These are phyloP conservation scores for Hyphodiscus sp. DNA, from an alignment of 2,329 filamentous ascomycete species.

Conservation along the genomic window DNA sequence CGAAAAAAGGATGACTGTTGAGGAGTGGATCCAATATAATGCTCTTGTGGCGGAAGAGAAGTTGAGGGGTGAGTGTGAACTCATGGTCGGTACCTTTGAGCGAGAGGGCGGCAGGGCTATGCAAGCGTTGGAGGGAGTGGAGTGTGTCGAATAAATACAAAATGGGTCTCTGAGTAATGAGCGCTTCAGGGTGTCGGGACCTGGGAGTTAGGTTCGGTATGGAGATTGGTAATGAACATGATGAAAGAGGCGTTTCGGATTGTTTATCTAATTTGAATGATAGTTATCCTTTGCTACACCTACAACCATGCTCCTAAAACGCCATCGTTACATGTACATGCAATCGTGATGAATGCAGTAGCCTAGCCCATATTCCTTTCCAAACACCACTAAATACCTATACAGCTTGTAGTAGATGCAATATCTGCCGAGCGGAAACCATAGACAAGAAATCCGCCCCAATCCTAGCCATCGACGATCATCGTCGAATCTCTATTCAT, in stretches of 20 bases:
- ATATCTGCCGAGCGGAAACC: not conserved
- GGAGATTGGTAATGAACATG: conserved; percentile 1
- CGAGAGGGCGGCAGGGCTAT: conserved; percentile 74
- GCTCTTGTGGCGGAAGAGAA: conserved; percentile 74
- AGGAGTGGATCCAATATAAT: conserved; percentile 84
- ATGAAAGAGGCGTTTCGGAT: conserved; percentile 4
- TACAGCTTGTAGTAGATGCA: not conserved
- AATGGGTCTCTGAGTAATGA: not conserved
- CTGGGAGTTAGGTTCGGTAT: no score
- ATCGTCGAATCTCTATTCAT: conserved; percentile 25
- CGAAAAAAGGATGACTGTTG: conserved; percentile 86
- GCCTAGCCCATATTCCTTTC: not conserved
- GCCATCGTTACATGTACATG: not conserved
- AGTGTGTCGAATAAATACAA: conserved; percentile 18
- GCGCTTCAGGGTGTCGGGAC: no score
- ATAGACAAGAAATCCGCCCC: not conserved
- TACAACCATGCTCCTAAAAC: not conserved
- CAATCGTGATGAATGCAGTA: not conserved
- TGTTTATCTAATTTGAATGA: not conserved
- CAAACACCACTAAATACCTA: not conserved
- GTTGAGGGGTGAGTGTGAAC: conserved; percentile 74
- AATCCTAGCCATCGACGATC: conserved; percentile 5
- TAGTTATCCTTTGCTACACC: not conserved
- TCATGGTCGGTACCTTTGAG: conserved; percentile 77
- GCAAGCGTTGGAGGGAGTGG: conserved; percentile 66